Evolutionary conservation across 208 protist genomes (phyloP).

Genomic region (Acanthamoeba lenticulata): DNA sequence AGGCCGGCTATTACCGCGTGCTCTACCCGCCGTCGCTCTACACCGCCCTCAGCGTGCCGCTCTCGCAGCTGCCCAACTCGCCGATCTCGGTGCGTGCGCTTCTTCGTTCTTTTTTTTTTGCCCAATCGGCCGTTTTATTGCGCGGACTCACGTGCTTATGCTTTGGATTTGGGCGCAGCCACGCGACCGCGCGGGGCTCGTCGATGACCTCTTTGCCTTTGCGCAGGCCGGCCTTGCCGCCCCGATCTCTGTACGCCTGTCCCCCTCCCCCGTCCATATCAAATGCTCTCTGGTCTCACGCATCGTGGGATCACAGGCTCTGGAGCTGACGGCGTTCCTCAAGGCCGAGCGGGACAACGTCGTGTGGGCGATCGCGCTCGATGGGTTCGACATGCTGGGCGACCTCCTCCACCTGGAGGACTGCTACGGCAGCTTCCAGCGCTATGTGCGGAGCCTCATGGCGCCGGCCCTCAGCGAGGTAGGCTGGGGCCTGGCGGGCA

Average conservation of each 20-base stretch:
- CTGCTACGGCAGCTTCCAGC: slow-evolving; percentile 51
- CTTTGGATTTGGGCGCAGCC: neutral
- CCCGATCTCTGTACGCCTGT: neutral
- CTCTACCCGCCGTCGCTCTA: slow-evolving; percentile 24
- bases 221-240: slow-evolving; percentile 6
- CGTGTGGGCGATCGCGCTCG: slow-evolving; percentile 21
- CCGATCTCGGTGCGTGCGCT: slow-evolving; percentile 5
- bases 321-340: slow-evolving; percentile 15
- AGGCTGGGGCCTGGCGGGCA: neutral
- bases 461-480: neutral
- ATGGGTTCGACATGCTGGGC: neutral
- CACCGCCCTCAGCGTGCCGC: neutral
- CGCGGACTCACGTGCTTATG: neutral
- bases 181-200: neutral
- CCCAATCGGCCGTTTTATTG: too few species aligned
- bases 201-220: slow-evolving; percentile 39
- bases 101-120: too few species aligned
- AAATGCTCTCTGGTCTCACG: too few species aligned
- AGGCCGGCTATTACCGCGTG: slow-evolving; percentile 52
- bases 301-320: too few species aligned
- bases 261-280: too few species aligned
- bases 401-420: neutral
- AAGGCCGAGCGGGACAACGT: neutral
- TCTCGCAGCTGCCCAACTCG: slow-evolving; percentile 8
- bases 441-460: slow-evolving; percentile 25